Evolutionary conservation across 345 rosid genomes (phyloP).

Genomic region (Eucalyptus tenuipes): DNA sequence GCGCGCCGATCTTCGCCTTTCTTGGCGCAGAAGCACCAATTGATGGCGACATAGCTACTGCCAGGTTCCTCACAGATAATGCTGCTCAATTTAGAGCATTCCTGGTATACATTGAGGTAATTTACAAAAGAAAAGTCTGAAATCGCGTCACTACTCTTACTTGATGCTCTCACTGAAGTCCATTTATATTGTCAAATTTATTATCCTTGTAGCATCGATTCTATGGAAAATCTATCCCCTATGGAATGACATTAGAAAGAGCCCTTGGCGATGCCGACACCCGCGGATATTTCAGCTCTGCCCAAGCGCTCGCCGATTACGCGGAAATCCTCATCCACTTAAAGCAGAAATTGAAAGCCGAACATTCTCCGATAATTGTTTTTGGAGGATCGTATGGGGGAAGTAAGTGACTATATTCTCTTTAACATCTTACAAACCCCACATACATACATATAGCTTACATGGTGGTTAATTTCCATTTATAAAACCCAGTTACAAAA

Average conservation of each 20-base stretch:
- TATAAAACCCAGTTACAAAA: not conserved
- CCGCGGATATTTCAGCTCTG: slow-evolving; percentile 21
- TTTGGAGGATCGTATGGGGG: slow-evolving; percentile 36
- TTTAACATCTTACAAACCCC: not conserved
- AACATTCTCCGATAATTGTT: slow-evolving; percentile 20
- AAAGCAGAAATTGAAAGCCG: slow-evolving; percentile 4
- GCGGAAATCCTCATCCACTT: slow-evolving; percentile 11
- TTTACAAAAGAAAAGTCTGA: not conserved
- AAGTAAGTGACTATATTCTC: slow-evolving; percentile 4
- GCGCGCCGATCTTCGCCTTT: slow-evolving; percentile 36
- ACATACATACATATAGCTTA: not conserved
- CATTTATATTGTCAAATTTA: not conserved
- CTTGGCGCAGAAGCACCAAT: slow-evolving; percentile 27
- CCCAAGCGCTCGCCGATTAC: slow-evolving; percentile 31
- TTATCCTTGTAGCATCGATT: slow-evolving; percentile 25
- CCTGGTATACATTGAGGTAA: slow-evolving; percentile 32
- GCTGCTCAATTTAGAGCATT: slow-evolving; percentile 24
- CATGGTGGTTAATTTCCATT: not conserved
- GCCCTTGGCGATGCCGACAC: slow-evolving; percentile 3
- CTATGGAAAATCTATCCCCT: slow-evolving; percentile 35
- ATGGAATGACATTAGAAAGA: not conserved
- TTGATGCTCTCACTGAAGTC: not conserved
- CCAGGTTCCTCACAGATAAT: slow-evolving; percentile 24
- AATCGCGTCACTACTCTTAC: not conserved
- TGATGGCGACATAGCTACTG: slow-evolving; percentile 5